phyloP scores from a whole-genome alignment of 2,329 filamentous ascomycete genomes.

The Sclerotiophoma versabilis region DNA sequence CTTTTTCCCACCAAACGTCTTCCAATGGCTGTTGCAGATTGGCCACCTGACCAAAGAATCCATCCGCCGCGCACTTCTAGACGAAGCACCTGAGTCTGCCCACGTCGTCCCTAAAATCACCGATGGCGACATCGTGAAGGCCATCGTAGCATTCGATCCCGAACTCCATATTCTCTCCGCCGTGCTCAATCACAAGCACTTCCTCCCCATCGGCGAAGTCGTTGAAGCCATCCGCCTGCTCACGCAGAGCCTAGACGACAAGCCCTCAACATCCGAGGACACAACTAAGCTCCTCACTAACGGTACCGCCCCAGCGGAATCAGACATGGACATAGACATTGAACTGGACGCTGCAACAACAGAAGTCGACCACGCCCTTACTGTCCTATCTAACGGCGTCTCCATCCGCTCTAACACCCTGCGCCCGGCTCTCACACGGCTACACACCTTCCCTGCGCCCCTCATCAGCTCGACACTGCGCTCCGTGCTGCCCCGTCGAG shows the following conservation, averaged over 20 bases:
- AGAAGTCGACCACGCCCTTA: slow-evolving; percentile 72
- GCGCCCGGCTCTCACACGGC: slow-evolving; percentile 72
- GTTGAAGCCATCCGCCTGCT: slow-evolving; percentile 70
- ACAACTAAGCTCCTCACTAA: slow-evolving; percentile 52
- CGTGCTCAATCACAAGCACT: slow-evolving; percentile 68
- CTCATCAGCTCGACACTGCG: slow-evolving; percentile 70
- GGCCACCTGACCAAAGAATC: slow-evolving; percentile 57
- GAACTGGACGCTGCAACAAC: slow-evolving; percentile 52
- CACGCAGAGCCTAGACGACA: slow-evolving; percentile 70
- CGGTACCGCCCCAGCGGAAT: slow-evolving; percentile 29
- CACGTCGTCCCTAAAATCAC: slow-evolving; percentile 57
- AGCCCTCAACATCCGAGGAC: slow-evolving; percentile 30
- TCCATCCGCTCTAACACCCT: slow-evolving; percentile 69
- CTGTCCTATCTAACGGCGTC: slow-evolving; percentile 70
- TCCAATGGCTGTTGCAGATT: slow-evolving; percentile 68
- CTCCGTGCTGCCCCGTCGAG: slow-evolving; percentile 68
- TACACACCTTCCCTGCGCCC: slow-evolving; percentile 69
- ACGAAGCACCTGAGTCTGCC: slow-evolving; percentile 49
- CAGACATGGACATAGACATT: slow-evolving; percentile 44
- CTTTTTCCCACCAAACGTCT: slow-evolving; percentile 59
- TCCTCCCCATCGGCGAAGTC: slow-evolving; percentile 70
- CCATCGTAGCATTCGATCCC: slow-evolving; percentile 71
- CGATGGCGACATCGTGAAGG: slow-evolving; percentile 67
- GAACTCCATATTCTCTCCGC: slow-evolving; percentile 71
- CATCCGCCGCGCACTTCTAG: slow-evolving; percentile 51